Conservation (phyloP, 768 basidiomycete species). For the Vararia minispora region DNA sequence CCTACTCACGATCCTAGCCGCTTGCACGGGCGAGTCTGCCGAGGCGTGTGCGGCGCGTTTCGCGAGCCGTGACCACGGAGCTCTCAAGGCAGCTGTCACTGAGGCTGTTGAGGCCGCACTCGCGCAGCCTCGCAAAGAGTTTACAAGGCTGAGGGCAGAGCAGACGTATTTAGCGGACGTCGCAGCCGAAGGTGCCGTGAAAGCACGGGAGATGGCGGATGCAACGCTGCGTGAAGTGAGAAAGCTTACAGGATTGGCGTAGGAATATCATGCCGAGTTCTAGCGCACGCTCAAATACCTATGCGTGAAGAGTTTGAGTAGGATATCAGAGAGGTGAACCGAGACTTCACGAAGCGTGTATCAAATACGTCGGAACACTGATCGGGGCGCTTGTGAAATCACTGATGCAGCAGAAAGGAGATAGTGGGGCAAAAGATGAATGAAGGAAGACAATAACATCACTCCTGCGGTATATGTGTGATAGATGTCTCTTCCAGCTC, state of each 20-base stretch:
- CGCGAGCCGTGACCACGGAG: conserved; percentile 43
- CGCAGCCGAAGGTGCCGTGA: conserved; percentile 49
- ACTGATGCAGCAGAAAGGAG: too few relatives aligned
- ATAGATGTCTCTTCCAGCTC: conserved; percentile 21
- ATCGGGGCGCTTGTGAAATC: too few relatives aligned
- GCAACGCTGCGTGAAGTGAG: conserved; percentile 61
- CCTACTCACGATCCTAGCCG: conserved; percentile 67
- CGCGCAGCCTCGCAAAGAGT: conserved; percentile 58
- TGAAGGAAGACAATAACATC: too few relatives aligned
- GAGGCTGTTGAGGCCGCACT: conserved; percentile 63
- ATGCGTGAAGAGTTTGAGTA: too few relatives aligned
- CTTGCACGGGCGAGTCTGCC: conserved; percentile 45
- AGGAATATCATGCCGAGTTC: too few relatives aligned
- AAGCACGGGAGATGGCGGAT: conserved; percentile 50
- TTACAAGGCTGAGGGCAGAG: conserved; percentile 51
- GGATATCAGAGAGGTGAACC: too few relatives aligned
- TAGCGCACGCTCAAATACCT: too few relatives aligned
- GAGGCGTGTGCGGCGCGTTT: conserved; percentile 38
- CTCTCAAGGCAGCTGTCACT: conserved; percentile 64
- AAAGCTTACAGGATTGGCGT: conserved; percentile 45
- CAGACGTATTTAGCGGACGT: conserved; percentile 48
- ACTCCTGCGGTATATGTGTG: background rate
- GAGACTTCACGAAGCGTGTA: too few relatives aligned
- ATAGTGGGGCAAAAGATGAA: too few relatives aligned
- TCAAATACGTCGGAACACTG: too few relatives aligned